Percentiles rank a stretch among this genome's conserved stretches.
These are phyloP conservation scores for Mucor circinelloides DNA, from an alignment of 371 early-diverging fungal genomes.

Conservation along the genomic window DNA sequence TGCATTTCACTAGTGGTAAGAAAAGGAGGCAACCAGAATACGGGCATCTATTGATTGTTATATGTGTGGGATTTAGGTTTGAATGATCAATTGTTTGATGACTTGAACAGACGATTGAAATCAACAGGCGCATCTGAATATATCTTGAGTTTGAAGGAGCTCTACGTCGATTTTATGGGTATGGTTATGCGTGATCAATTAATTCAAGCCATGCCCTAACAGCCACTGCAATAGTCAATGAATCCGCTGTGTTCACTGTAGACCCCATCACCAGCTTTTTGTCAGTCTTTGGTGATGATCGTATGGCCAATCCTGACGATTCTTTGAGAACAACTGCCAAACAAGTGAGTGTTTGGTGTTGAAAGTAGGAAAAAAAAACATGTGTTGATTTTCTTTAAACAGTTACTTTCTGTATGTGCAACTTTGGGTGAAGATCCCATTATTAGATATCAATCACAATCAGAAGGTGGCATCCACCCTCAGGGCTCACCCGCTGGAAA, in stretches of 20 bases:
- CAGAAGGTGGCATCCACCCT: conserved; percentile 63
- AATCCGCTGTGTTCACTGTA: conserved; percentile 82
- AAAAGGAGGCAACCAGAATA: conserved; percentile 64
- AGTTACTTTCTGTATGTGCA: conserved; percentile 74
- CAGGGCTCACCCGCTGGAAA: conserved; percentile 51
- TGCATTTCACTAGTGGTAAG: conserved; percentile 81
- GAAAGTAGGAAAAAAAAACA: neutral
- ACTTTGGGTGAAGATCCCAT: conserved; percentile 86
- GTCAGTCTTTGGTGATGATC: conserved; percentile 57
- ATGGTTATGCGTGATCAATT: conserved; percentile 1
- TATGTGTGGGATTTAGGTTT: conserved; percentile 61
- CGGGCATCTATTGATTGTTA: conserved; percentile 39
- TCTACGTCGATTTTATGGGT: conserved; percentile 80
- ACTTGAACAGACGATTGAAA: conserved; percentile 53
- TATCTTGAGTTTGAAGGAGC: conserved; percentile 72
- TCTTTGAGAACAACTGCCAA: conserved; percentile 72
- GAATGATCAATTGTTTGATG: conserved; percentile 69
- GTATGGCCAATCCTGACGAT: conserved; percentile 45
- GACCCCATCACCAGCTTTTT: conserved; percentile 69
- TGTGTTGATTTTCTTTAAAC: conserved; percentile 8
- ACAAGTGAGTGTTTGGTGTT: conserved; percentile 48
- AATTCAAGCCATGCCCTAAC: neutral
- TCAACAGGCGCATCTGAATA: conserved; percentile 58
- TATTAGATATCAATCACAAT: conserved; percentile 79
- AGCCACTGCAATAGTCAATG: conserved; percentile 55